Evolutionary conservation across 2,329 filamentous ascomycete species (phyloP).

Genomic region (Aspergillus felis): DNA sequence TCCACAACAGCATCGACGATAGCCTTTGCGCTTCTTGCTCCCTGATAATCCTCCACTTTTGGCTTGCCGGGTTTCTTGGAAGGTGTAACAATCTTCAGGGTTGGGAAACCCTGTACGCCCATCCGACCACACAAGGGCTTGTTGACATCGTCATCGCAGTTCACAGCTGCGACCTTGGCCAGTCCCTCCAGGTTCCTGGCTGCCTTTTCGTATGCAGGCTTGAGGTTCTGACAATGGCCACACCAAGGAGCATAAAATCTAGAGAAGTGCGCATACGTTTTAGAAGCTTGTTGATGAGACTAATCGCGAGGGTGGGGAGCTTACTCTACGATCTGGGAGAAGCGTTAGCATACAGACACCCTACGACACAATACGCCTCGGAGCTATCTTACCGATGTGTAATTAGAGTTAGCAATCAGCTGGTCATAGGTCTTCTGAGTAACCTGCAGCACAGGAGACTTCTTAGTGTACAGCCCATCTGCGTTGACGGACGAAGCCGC

Average conservation of each 20-base stretch:
- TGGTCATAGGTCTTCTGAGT: constrained; percentile 74
- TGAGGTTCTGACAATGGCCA: constrained; percentile 92
- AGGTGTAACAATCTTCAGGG: constrained; percentile 86
- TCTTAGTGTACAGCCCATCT: constrained; percentile 77
- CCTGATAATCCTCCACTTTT: constrained; percentile 85
- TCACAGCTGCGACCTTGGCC: constrained; percentile 88
- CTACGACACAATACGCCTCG: background rate
- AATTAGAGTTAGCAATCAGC: constrained; percentile 81
- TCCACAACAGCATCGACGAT: constrained; percentile 83
- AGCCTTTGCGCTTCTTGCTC: constrained; percentile 73
- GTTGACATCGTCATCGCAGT: constrained; percentile 92
- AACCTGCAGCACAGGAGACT: constrained; percentile 80
- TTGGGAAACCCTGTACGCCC: constrained; percentile 92
- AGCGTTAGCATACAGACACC: constrained; percentile 13
- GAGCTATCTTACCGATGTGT: constrained; percentile 69
- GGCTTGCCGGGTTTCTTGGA: constrained; percentile 77
- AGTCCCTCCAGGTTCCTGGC: constrained; percentile 85
- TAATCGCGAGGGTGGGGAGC: constrained; percentile 17
- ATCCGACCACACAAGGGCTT: constrained; percentile 80
- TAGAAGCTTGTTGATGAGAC: constrained; percentile 13
- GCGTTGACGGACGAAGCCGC: constrained; percentile 62
- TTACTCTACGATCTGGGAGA: constrained; percentile 51
- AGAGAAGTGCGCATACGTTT: constrained; percentile 29
- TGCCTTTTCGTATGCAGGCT: constrained; percentile 92
- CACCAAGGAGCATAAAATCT: constrained; percentile 99